Evolutionary conservation across 305 asterid genomes (phyloP).

Genomic region (Solanum hybrid): DNA sequence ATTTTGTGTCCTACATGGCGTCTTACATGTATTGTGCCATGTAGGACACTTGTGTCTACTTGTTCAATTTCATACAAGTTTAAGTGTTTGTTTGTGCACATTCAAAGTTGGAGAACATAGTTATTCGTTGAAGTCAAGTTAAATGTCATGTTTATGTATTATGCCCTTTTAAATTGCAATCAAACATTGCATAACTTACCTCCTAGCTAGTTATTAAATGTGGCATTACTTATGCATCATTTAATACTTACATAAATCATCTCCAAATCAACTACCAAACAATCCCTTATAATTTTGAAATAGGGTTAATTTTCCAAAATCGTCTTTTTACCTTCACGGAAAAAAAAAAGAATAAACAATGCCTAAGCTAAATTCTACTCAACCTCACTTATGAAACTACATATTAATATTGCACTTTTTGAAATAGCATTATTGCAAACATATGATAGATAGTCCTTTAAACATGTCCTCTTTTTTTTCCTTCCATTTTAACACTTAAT

Average conservation of each 20-base stretch:
- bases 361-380: background rate
- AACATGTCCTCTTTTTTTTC: background rate
- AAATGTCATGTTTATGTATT: too few species aligned
- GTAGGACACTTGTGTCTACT: too few species aligned
- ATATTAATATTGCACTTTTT: background rate
- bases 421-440: background rate
- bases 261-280: background rate
- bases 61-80: too few species aligned
- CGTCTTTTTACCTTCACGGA: background rate
- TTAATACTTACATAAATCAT: background rate
- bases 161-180: background rate
- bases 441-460: background rate
- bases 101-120: too few species aligned
- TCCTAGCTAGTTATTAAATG: background rate
- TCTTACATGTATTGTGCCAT: too few species aligned
- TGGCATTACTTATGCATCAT: background rate
- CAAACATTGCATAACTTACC: background rate
- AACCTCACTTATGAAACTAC: background rate
- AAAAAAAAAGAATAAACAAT: too few species aligned
- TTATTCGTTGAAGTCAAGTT: too few species aligned
- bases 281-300: background rate
- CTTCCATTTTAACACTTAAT: background rate
- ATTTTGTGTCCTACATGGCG: too few species aligned
- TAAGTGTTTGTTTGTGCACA: too few species aligned
- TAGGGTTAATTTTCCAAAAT: background rate